Percentiles rank a stretch among this genome's conserved stretches.
These are phyloP conservation scores for Penicillium robsamsonii DNA, from an alignment of 495 filamentous ascomycete species.

Conservation along the genomic window DNA sequence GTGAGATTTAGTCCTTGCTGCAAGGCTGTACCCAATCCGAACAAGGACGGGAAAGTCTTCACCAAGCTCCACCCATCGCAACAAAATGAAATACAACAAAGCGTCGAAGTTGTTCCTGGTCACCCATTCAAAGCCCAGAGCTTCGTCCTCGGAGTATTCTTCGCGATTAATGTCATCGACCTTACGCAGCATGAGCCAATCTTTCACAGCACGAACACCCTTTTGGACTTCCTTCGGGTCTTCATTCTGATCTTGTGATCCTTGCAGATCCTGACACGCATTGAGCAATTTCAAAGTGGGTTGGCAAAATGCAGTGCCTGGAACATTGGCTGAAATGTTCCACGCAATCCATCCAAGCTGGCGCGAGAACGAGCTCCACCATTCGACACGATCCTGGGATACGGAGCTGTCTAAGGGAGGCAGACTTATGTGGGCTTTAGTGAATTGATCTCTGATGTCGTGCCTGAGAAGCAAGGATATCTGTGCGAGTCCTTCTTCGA, in stretches of 20 bases:
- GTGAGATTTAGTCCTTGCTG: slow-evolving; percentile 12
- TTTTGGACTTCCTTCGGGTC: not conserved
- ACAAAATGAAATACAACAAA: slow-evolving; percentile 14
- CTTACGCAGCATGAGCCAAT: slow-evolving; percentile 8
- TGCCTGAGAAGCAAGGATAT: slow-evolving; percentile 6
- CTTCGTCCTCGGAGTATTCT: not conserved
- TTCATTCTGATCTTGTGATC: not conserved
- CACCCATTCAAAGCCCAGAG: slow-evolving; percentile 13
- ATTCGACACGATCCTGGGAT: not conserved
- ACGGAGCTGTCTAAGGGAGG: not conserved
- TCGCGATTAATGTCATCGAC: slow-evolving; percentile 1
- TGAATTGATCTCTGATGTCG: slow-evolving; percentile 20
- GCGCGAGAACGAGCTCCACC: slow-evolving; percentile 21
- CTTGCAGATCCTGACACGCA: not conserved
- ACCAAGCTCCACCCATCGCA: slow-evolving; percentile 19
- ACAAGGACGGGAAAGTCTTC: not conserved
- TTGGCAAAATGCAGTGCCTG: slow-evolving; percentile 9
- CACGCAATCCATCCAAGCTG: slow-evolving; percentile 36
- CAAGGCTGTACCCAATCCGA: slow-evolving; percentile 10
- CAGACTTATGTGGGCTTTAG: not conserved
- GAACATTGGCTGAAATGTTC: slow-evolving; percentile 19
- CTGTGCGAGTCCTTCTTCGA: slow-evolving; percentile 17
- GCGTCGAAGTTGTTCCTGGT: slow-evolving; percentile 7
- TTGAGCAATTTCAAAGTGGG: slow-evolving; percentile 9
- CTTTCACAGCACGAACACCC: not conserved